phyloP scores from a whole-genome alignment of 805 yeast species.

The Saccharomycopsis javanensis region DNA sequence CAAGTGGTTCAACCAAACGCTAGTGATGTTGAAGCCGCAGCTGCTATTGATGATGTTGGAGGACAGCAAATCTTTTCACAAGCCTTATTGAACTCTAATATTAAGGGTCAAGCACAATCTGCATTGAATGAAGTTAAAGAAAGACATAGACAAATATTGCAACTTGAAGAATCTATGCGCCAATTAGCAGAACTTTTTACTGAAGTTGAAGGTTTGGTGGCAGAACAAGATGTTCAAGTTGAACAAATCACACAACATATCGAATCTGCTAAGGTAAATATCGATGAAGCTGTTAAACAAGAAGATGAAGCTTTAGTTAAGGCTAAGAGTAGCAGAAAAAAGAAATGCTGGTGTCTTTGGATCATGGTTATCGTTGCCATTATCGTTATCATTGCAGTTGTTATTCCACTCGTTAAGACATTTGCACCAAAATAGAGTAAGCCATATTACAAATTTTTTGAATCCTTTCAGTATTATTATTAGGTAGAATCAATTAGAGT shows the following conservation, averaged over 20 bases:
- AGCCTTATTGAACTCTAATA: conserved; percentile 76
- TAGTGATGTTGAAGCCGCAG: conserved; percentile 71
- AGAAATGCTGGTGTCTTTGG: conserved; percentile 78
- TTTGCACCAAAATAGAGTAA: conserved; percentile 4
- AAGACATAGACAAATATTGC: conserved; percentile 89
- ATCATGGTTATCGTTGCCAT: conserved; percentile 49
- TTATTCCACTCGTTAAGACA: conserved; percentile 28
- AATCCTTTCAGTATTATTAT: not conserved
- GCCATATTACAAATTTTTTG: not conserved
- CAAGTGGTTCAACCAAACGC: conserved; percentile 83
- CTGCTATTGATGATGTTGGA: conserved; percentile 74
- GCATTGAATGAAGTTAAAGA: conserved; percentile 93
- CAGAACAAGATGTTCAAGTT: conserved; percentile 86
- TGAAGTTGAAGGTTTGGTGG: conserved; percentile 93
- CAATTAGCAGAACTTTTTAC: conserved; percentile 90
- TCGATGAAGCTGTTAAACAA: conserved; percentile 91
- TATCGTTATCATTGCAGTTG: conserved; percentile 60
- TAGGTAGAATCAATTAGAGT: not conserved
- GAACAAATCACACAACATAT: conserved; percentile 77
- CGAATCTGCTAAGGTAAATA: conserved; percentile 74
- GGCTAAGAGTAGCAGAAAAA: conserved; percentile 84
- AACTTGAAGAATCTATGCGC: conserved; percentile 90
- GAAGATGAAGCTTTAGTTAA: conserved; percentile 80
- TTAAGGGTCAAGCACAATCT: conserved; percentile 91
- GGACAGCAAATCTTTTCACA: conserved; percentile 91